Percentiles rank a stretch among this genome's conserved stretches.
phyloP scores from a whole-genome alignment of 352 stramenopile genomes.

The Phytopythium mirpurense region DNA sequence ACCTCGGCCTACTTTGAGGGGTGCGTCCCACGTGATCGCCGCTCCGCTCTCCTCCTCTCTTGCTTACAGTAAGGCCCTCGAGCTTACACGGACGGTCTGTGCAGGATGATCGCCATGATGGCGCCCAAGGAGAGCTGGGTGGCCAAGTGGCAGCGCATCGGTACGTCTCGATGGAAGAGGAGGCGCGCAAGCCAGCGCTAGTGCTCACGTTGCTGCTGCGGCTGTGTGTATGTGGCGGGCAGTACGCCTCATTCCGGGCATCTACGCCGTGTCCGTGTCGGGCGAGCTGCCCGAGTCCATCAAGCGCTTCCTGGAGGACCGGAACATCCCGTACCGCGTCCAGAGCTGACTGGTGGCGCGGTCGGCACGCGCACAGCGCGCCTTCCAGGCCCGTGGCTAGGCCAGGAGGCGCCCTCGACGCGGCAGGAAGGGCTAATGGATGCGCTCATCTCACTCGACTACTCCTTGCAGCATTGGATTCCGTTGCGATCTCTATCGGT shows the following conservation, averaged over 20 bases:
- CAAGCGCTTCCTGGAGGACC: constrained; percentile 83
- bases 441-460: neutral
- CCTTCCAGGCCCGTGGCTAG: neutral
- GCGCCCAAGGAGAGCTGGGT: constrained; percentile 87
- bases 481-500: neutral
- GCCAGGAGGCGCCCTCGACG: neutral
- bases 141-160: constrained; percentile 86
- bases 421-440: neutral
- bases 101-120: constrained; percentile 88
- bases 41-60: no score
- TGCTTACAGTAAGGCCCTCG: no score
- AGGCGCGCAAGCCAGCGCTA: no score
- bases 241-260: constrained; percentile 78
- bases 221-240: neutral
- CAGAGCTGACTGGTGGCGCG: constrained; percentile 31
- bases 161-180: constrained; percentile 19
- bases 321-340: constrained; percentile 83
- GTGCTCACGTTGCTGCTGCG: neutral
- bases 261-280: constrained; percentile 86
- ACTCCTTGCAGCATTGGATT: neutral
- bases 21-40: constrained; percentile 17
- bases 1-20: constrained; percentile 87
- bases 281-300: constrained; percentile 84
- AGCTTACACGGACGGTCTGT: neutral
- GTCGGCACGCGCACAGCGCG: neutral